Evolutionary conservation across 1,139 yeast species (phyloP).

Genomic region (Yamadazyma aaseri): DNA sequence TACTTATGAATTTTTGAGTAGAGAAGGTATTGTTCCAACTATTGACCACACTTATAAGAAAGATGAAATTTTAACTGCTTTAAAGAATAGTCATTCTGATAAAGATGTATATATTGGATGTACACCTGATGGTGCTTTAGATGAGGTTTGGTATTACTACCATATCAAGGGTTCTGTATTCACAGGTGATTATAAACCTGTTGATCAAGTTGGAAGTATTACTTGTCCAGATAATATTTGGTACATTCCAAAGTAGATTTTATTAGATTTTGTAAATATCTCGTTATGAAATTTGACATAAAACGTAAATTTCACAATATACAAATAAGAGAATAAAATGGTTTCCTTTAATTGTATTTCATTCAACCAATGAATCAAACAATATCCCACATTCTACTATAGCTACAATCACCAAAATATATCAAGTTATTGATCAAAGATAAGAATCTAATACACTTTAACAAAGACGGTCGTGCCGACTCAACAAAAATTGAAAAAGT

Average conservation of each 20-base stretch:
- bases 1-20: constrained; percentile 33
- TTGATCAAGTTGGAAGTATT: constrained; percentile 23
- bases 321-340: too few relatives aligned
- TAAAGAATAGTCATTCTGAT: constrained; percentile 27
- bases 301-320: too few relatives aligned
- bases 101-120: constrained; percentile 38
- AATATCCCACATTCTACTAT: too few relatives aligned
- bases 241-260: constrained; percentile 30
- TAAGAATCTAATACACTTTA: too few relatives aligned
- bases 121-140: constrained; percentile 27
- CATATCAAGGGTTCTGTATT: constrained; percentile 35
- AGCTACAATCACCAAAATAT: too few relatives aligned
- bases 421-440: too few relatives aligned
- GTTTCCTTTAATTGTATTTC: too few relatives aligned
- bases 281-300: too few relatives aligned
- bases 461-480: too few relatives aligned
- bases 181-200: constrained; percentile 34
- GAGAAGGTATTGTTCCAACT: constrained; percentile 36
- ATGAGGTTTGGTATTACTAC: constrained; percentile 42
- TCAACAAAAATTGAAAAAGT: too few relatives aligned
- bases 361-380: too few relatives aligned
- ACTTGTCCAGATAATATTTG: constrained; percentile 31
- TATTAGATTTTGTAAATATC: too few relatives aligned
- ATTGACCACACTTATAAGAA: constrained; percentile 26
- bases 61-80: constrained; percentile 32